A percentile compares a stretch with the other conserved stretches of the same genome.
Conservation (phyloP, 1,284 basidiomycete genomes). For the Exsudoporus floridanus region DNA sequence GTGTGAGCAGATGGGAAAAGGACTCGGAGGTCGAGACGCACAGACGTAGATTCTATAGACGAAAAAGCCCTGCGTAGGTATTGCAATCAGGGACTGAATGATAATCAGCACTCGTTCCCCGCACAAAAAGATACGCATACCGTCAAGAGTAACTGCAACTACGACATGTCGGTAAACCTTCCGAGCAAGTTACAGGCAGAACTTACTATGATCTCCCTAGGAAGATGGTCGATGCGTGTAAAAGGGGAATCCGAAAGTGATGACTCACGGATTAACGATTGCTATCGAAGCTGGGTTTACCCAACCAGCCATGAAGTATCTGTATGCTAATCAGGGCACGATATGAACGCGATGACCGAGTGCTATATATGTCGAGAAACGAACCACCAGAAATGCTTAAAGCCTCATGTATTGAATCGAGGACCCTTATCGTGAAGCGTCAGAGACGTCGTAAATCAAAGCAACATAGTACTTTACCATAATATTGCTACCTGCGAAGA, state of each 20-base stretch:
- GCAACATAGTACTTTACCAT: background rate
- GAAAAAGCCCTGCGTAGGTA: conserved; percentile 17
- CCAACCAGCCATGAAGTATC: background rate
- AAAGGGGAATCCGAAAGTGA: background rate
- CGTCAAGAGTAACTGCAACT: conserved; percentile 2
- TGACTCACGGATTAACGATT: background rate
- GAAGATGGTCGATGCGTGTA: background rate
- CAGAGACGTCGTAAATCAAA: background rate
- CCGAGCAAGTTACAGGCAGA: background rate
- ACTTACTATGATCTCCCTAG: conserved; percentile 22
- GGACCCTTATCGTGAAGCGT: background rate
- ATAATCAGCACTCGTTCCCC: background rate
- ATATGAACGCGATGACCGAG: background rate
- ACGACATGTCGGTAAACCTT: background rate
- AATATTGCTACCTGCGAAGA: conserved; percentile 7
- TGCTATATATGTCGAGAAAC: background rate
- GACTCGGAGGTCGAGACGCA: background rate
- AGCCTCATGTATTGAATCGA: conserved; percentile 9
- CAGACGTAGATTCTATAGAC: conserved; percentile 15
- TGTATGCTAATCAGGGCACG: background rate
- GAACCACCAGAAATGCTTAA: conserved; percentile 7
- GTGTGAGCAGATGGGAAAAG: background rate
- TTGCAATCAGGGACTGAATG: conserved; percentile 4
- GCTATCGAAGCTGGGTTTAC: background rate
- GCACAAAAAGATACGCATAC: background rate